Evolutionary conservation across 805 yeast species (phyloP).

Genomic region (Millerozyma acaciae): DNA sequence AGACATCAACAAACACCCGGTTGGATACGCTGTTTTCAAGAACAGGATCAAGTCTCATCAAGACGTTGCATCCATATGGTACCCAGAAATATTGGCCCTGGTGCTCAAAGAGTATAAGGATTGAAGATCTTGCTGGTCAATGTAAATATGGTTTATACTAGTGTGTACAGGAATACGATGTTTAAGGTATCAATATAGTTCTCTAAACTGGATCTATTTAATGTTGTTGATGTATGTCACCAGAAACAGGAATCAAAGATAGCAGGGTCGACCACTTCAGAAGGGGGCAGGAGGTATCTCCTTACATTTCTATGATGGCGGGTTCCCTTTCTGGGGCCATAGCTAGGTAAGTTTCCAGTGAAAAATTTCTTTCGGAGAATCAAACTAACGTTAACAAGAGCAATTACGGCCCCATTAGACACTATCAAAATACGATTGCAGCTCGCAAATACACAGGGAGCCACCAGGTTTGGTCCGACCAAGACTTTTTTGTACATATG

Average conservation of each 20-base stretch:
- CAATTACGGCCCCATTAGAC: slow-evolving; percentile 73
- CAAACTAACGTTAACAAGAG: slow-evolving; percentile 35
- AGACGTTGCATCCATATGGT: slow-evolving; percentile 41
- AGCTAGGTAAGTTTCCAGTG: slow-evolving; percentile 31
- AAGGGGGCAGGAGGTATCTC: slow-evolving; percentile 50
- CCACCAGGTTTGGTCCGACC: slow-evolving; percentile 23
- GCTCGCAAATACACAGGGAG: slow-evolving; percentile 37
- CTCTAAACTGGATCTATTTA: too few species aligned
- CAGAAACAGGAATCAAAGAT: neutral
- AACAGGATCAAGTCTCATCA: slow-evolving; percentile 44
- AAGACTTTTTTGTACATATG: slow-evolving; percentile 42
- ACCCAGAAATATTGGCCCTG: slow-evolving; percentile 34
- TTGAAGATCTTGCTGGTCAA: too few species aligned
- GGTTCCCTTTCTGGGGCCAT: slow-evolving; percentile 70
- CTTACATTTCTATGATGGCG: slow-evolving; percentile 54
- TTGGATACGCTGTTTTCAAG: slow-evolving; percentile 44
- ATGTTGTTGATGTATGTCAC: too few species aligned
- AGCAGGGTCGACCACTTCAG: slow-evolving; percentile 40
- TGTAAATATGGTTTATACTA: too few species aligned
- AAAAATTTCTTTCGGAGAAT: neutral
- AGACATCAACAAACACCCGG: slow-evolving; percentile 35
- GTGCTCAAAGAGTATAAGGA: slow-evolving; percentile 25
- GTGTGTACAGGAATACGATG: too few species aligned
- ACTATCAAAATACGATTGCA: slow-evolving; percentile 75
- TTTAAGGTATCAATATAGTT: too few species aligned